Conservation (phyloP, 257 asterid genomes). For the Solanum habrochaites region DNA sequence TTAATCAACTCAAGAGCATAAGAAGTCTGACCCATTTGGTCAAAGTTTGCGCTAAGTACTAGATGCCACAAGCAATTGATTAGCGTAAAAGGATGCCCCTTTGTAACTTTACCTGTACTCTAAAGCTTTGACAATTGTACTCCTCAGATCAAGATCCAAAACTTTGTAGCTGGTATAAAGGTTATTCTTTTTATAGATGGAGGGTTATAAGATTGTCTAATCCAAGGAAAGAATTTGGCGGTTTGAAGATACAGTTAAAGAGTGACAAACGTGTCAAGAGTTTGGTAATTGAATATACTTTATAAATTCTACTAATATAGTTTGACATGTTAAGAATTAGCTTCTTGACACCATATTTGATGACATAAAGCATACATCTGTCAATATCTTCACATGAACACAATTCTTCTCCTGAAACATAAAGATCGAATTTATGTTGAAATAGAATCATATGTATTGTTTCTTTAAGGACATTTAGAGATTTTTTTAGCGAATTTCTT, state of each 20-base stretch:
- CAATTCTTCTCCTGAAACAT: too few species aligned
- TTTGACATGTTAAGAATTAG: too few species aligned
- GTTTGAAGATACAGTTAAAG: not conserved
- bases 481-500: too few species aligned
- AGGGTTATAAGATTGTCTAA: not conserved
- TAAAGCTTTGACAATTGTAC: not conserved
- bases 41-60: accelerated
- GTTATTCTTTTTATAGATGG: not conserved
- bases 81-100: not conserved
- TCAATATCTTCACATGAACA: too few species aligned
- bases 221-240: not conserved
- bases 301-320: not conserved
- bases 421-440: too few species aligned
- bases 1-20: not conserved
- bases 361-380: too few species aligned
- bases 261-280: not conserved
- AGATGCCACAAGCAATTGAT: not conserved
- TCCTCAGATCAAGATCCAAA: too few species aligned
- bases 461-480: too few species aligned
- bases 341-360: too few species aligned
- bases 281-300: not conserved
- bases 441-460: too few species aligned
- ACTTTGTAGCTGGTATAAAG: not conserved
- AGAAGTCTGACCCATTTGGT: not conserved
- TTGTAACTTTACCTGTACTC: not conserved